Conservation (phyloP, 2,329 filamentous ascomycete genomes). For the Trichoderma hamatum region DNA sequence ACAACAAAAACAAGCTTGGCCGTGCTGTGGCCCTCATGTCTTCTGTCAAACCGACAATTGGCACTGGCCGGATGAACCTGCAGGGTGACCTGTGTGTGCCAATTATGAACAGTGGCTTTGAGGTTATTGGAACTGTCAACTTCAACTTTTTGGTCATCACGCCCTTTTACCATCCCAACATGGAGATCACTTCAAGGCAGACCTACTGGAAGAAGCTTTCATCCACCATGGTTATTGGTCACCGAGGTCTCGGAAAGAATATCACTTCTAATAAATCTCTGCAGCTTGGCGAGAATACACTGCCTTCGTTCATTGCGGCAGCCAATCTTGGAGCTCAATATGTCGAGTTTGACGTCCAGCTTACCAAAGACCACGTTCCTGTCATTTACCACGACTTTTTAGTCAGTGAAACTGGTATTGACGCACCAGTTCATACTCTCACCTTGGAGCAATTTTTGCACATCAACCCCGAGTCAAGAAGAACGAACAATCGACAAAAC, state of each 20-base stretch:
- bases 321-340: conserved; percentile 85
- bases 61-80: conserved; percentile 83
- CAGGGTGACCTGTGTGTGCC: conserved; percentile 92
- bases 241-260: conserved; percentile 87
- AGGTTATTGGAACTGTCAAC: conserved; percentile 91
- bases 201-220: conserved; percentile 96
- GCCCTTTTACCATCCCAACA: conserved; percentile 89
- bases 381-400: conserved; percentile 99
- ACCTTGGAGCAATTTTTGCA: conserved; percentile 96
- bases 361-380: conserved; percentile 98
- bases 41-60: conserved; percentile 79
- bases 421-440: conserved; percentile 92
- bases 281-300: conserved; percentile 93
- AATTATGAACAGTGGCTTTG: conserved; percentile 80
- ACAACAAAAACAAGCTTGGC: conserved; percentile 84
- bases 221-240: conserved; percentile 79
- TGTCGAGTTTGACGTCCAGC: conserved; percentile 83
- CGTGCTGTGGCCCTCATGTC: conserved; percentile 87
- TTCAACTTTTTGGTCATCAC: conserved; percentile 97
- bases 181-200: conserved; percentile 86
- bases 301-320: conserved; percentile 93
- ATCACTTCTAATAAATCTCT: conserved; percentile 79
- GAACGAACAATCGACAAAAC: conserved; percentile 26
- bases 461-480: conserved; percentile 64
- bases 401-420: conserved; percentile 95